Evolutionary conservation across 257 asterid genomes (phyloP), one percentile per base, ranked within the genome.

Genomic region (Parsonsia alboflavescens): DNA sequence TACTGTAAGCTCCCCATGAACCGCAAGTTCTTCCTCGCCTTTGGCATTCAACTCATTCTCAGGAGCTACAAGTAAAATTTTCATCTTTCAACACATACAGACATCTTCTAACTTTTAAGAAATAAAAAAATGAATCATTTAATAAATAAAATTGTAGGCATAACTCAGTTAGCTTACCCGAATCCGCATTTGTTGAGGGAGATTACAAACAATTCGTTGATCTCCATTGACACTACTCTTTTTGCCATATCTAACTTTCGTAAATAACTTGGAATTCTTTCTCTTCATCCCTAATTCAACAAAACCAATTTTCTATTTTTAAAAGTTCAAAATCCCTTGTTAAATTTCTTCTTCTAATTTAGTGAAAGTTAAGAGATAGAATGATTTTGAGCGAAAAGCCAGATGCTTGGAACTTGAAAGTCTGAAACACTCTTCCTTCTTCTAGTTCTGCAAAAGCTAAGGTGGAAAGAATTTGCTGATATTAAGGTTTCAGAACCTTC

Each of bases 1-100:
- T 80, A 52, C 72, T 19, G 87, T 82, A 3, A 82, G 85, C 77
- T 84, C 89, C 71, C 75, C 71, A 59, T 62, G 52, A 9, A 56
- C 78, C 52, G 70, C 70, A 68, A 77, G 39, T 73, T 75, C 80
- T 17, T 66, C 84, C 70, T 76, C 78, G 24, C 76, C 73, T n/a
- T 81, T 50, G 1, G 33, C 85, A 1, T 33, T 33, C 39, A 33
- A 3, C 39, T 33, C 39, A 33, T 33, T 33, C 39, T 33, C 39
- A 33, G 3, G 3, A 33, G 39, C 39, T 30, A 73, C 61, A 21
- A n/a, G 84, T 83, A 48, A 44, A 65, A 67, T 77, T 71, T 57
- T 81, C 84, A 68, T 86, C 82, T 65, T n/a, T n/a, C n/a, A n/a
- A n/a, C n/a, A n/a, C n/a, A n/a, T n/a, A n/a, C n/a, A n/a, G n/a